Evolutionary conservation across 306 rosid genomes (phyloP), one percentile per base, ranked within the genome.

Genomic region (Lathyrus oleraceus): DNA sequence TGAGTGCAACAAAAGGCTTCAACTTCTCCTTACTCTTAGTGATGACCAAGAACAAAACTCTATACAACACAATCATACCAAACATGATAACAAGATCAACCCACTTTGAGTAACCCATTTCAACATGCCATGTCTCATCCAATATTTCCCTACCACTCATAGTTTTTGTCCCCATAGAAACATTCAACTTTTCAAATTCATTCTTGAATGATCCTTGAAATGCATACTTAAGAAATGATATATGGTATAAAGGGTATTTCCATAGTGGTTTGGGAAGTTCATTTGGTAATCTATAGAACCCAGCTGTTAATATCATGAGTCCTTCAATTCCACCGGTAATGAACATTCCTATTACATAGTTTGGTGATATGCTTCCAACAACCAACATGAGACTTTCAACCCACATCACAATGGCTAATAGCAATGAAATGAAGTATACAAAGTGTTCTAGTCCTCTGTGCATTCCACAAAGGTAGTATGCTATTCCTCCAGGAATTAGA

Each of bases 351-450:
- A 80, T 76, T 14, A 86, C 82, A 45, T 76, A 88, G 54, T 84
- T 81, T 3, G 95, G 91, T 8, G 84, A 87, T 13, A 82, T 42
- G 35, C 90, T 83, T 1, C 89, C 88, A 21, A 89, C 82, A 13
- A 87, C 84, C 73, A 89, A 76, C 96, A 89, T 89, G 2, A 85
- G 76, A 81, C 92, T 87, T 75, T 85, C 92, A 23, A 89, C 90
- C 48, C 85, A 52, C 85, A 81, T 65, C 69, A 80, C 73, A 16
- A 76, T 73, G 8, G 78, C 73, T 71, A 85, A 83, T 13, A 89
- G 56, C 0, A 76, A 28, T 1, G 23, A 62, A 59, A 39, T 44
- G 14, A 85, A 89, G 81, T 48, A 85, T 9, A 78, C 0, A 17
- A 85, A 83, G 47, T 70, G 79, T 1, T 78, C 86, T 10, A 66